Evolutionary conservation across 2,329 filamentous ascomycete species (phyloP).

Genomic region (Ophiostoma sp.): DNA sequence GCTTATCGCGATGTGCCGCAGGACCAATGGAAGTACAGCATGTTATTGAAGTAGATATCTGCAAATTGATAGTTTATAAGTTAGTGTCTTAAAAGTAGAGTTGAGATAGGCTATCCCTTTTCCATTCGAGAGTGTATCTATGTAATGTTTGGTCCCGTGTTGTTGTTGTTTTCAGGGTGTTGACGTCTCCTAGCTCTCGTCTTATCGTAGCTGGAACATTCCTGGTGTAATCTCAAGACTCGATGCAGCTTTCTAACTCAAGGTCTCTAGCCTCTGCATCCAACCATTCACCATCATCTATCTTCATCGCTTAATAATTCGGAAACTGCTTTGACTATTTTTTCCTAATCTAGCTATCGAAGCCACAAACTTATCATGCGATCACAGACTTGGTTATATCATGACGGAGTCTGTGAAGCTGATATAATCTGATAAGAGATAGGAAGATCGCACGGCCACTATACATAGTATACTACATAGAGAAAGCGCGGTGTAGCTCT

Average conservation of each 20-base stretch:
- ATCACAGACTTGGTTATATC: not conserved
- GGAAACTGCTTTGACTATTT: not conserved
- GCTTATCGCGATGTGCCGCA: slow-evolving; percentile 12
- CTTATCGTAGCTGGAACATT: not conserved
- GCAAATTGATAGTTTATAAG: not conserved
- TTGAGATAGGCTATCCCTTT: not conserved
- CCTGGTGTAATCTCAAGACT: not conserved
- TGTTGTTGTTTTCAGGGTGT: not conserved
- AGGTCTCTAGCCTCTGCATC: not conserved
- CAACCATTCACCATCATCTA: not conserved
- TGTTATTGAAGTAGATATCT: slow-evolving; percentile 13
- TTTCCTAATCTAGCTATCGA: not conserved
- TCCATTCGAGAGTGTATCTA: not conserved
- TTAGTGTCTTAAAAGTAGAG: not conserved
- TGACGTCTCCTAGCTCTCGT: not conserved
- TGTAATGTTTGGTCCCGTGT: not conserved
- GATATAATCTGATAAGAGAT: not conserved
- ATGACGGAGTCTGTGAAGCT: not conserved
- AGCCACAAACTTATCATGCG: not conserved
- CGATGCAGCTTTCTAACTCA: not conserved
- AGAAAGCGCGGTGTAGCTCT: not conserved
- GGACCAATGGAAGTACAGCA: slow-evolving; percentile 15
- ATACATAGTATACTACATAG: not conserved
- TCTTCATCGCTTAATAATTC: not conserved
- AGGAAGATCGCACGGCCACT: not conserved